Evolutionary conservation across 129 eudicot genomes (phyloP).

Genomic region (Flaveria brownii): DNA sequence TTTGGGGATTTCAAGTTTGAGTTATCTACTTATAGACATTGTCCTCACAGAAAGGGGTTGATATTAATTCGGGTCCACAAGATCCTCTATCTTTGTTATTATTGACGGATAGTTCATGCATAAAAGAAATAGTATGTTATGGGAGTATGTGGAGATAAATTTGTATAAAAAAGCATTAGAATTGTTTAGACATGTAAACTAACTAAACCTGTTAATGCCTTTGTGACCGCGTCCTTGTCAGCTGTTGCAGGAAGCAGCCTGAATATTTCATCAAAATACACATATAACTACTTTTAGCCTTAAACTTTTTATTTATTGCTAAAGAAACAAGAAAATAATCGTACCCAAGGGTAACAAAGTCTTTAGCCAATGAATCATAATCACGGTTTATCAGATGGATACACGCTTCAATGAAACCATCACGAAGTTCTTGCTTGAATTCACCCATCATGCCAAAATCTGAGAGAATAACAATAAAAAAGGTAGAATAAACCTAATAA

Average conservation of each 20-base stretch:
- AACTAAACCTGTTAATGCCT: conserved; percentile 88
- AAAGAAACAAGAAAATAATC: conserved; percentile 28
- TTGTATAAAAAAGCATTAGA: conserved; percentile 7
- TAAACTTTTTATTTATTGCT: not conserved
- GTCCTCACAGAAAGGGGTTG: conserved; percentile 7
- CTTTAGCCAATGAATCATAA: conserved; percentile 85
- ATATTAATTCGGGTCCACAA: not conserved
- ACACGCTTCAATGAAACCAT: conserved; percentile 98
- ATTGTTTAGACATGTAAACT: conserved; percentile 23
- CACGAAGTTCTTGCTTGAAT: conserved; percentile 90
- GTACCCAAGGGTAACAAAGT: conserved; percentile 98
- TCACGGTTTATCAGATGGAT: conserved; percentile 93
- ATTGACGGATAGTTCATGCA: not conserved
- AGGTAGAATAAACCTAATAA: not conserved
- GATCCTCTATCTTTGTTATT: not conserved
- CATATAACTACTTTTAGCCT: conserved; percentile 7
- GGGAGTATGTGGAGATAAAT: not conserved
- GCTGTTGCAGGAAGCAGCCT: conserved; percentile 93
- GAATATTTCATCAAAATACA: conserved; percentile 27
- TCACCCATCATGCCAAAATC: conserved; percentile 99
- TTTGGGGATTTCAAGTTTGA: conserved; percentile 6
- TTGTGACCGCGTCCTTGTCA: conserved; percentile 88
- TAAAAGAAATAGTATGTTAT: not conserved
- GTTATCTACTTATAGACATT: conserved; percentile 4
- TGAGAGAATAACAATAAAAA: conserved; percentile 24